These are phyloP conservation scores for Fagopyrum esculentum DNA, from an alignment of 148 eudicot genomes.

Conservation along the genomic window DNA sequence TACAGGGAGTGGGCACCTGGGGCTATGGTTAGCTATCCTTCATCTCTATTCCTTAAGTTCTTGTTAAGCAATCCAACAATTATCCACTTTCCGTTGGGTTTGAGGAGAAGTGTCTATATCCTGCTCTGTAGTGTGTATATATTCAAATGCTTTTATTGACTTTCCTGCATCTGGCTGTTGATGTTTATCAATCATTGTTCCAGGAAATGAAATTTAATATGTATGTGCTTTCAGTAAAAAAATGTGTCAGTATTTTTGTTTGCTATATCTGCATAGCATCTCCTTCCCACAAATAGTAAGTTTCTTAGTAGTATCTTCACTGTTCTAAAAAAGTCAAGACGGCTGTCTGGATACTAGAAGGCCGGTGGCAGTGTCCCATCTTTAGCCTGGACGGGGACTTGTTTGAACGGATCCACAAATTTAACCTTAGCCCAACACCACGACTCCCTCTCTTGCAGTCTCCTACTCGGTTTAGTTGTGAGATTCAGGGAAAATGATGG, in stretches of 20 bases:
- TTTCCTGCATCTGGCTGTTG: neutral
- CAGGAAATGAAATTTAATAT: neutral
- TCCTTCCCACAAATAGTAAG: too few species aligned
- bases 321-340: too few species aligned
- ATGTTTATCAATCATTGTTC: neutral
- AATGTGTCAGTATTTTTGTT: neutral
- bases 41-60: neutral
- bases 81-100: neutral
- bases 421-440: too few species aligned
- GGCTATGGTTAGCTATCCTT: constrained; percentile 57
- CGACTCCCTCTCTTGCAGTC: too few species aligned
- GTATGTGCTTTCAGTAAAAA: neutral
- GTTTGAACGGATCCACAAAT: too few species aligned
- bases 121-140: neutral
- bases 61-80: constrained; percentile 4
- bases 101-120: neutral
- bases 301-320: too few species aligned
- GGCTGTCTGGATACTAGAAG: too few species aligned
- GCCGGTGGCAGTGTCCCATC: too few species aligned
- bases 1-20: constrained; percentile 99
- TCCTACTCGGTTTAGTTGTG: too few species aligned
- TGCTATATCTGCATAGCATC: neutral
- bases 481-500: too few species aligned
- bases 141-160: neutral
- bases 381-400: too few species aligned